These are phyloP conservation scores for Myxozyma melibiosi DNA, from an alignment of 805 yeast genomes.

Conservation along the genomic window DNA sequence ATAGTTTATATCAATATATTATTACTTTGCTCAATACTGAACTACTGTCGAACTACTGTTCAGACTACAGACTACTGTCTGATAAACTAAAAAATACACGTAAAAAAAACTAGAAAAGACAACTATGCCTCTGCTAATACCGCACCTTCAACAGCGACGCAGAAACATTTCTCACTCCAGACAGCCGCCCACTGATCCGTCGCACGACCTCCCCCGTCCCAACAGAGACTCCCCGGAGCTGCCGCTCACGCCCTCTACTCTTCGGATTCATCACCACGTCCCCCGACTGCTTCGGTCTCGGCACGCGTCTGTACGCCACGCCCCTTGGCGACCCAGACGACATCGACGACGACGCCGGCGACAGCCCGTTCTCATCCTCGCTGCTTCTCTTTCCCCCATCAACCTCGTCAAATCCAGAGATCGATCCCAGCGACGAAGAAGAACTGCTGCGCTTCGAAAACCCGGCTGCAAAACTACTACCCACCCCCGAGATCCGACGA, in stretches of 20 bases:
- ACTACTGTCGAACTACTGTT: too few species aligned
- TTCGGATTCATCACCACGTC: neutral
- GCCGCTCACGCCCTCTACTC: neutral
- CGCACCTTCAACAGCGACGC: constrained; percentile 1
- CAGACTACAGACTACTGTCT: neutral
- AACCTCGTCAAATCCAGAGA: too few species aligned
- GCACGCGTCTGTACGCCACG: too few species aligned
- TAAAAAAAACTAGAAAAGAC: neutral
- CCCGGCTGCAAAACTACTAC: constrained; percentile 16
- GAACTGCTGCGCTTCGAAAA: constrained; percentile 1
- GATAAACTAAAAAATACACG: neutral
- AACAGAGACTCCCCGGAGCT: neutral
- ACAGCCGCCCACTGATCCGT: neutral
- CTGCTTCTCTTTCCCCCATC: neutral
- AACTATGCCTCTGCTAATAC: neutral
- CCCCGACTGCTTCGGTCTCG: constrained; percentile 1
- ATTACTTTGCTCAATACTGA: neutral
- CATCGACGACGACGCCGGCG: neutral
- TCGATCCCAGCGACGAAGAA: constrained; percentile 2
- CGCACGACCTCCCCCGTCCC: neutral
- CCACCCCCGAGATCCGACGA: constrained; percentile 12
- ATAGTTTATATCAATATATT: neutral
- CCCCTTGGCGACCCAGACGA: neutral
- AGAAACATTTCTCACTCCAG: neutral
- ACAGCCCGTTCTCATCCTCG: neutral